Evolutionary conservation across 2,329 filamentous ascomycete species (phyloP), one percentile per base, ranked within the genome.

Genomic region (Fusarium sp.): DNA sequence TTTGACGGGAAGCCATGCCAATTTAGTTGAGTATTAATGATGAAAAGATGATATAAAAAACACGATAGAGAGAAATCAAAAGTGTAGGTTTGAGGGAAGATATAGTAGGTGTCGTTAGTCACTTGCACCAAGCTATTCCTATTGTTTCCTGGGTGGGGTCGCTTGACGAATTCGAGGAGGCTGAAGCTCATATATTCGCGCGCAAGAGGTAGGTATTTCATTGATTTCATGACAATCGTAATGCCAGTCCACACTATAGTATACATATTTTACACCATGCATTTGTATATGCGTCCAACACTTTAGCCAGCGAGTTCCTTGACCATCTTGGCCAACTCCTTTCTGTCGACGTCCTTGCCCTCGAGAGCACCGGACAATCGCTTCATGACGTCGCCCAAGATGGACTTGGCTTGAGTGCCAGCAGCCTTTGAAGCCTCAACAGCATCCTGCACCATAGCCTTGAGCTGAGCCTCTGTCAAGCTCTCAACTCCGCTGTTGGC

Each of bases 371-470:
- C 82, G 58, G 89, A 80, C 16, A 92, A 79, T 69, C 82, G 85
- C 83, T 90, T 92, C 86, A 94, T 88, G 15, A 92, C 86, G 62
- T 88, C 85, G 8, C 91, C 90, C 70, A 90, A 81, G 54, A 85
- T 80, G 19, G 84, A 77, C 79, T 89, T 89, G 54, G 76, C 77
- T 14, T 78, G 79, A 7, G 74, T 77, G 39, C 85, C 86, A 25
- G 85, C 85, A 33, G 80, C 82, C 76, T 84, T 86, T 63, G 89
- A 80, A 37, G 82, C 84, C 33, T 85, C 84, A 27, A 93, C 81
- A 6, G 86, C 85, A 35, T 82, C 82, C 61, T 82, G 80, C 23
- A 93, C 86, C 16, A 89, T 76, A 6, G 79, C 79, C 76, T 83
- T 84, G 25, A 95, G 83, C 78, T 93, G 87, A 10, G 87, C 88